phyloP scores from a whole-genome alignment of 257 asterid genomes.

The Thymus mandschuricus region DNA sequence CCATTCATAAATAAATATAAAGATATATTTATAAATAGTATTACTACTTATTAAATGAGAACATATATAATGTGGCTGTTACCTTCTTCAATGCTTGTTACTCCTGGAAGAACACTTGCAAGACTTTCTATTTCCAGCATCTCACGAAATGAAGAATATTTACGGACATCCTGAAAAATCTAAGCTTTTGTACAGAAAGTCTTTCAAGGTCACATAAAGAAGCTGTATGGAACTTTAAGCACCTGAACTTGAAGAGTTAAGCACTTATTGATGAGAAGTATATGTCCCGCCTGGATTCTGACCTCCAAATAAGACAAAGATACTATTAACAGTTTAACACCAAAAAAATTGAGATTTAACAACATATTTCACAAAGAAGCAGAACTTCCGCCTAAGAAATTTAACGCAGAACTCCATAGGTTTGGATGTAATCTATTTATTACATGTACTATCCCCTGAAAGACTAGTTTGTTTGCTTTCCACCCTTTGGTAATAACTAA shows the following conservation, averaged over 20 bases:
- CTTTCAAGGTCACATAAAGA: conserved; percentile 16
- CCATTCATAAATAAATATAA: not conserved
- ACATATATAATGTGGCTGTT: not conserved
- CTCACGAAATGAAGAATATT: conserved; percentile 75
- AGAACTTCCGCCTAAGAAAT: not conserved
- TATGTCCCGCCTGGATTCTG: conserved; percentile 62
- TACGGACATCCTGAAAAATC: conserved; percentile 59
- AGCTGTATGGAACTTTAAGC: conserved; percentile 33
- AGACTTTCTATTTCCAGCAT: conserved; percentile 78
- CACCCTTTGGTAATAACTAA: not conserved
- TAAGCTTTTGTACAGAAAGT: conserved; percentile 24
- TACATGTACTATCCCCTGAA: conserved; percentile 1
- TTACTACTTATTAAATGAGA: not conserved
- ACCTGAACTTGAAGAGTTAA: conserved; percentile 85
- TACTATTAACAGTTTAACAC: not conserved
- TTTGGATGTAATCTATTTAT: not conserved
- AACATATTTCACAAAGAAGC: conserved; percentile 8
- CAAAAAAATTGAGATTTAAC: conserved; percentile 22
- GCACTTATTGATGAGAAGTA: conserved; percentile 73
- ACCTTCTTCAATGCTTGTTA: conserved; percentile 73
- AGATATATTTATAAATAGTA: not conserved
- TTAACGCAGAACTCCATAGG: not conserved
- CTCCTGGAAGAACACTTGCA: conserved; percentile 78
- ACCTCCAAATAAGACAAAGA: conserved; percentile 36
- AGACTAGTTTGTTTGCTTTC: not conserved